phyloP scores from a whole-genome alignment of 495 filamentous ascomycete genomes.

The Geoglossum glabrum region DNA sequence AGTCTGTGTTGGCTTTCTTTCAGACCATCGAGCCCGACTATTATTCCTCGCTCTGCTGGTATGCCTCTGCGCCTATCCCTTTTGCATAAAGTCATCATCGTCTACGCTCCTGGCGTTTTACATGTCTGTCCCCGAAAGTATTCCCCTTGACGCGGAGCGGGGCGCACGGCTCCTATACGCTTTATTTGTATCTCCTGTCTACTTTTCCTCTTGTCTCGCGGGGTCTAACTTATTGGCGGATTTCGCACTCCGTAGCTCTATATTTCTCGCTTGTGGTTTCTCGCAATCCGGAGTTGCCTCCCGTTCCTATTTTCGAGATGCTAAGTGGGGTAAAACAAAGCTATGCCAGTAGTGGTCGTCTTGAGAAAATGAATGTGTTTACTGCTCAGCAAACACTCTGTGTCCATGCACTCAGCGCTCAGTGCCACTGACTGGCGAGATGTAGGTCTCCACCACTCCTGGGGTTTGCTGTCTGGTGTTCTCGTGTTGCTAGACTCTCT shows the following conservation, averaged over 20 bases:
- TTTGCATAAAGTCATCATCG: not conserved
- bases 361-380: not conserved
- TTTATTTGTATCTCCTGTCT: not conserved
- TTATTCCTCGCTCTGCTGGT: not conserved
- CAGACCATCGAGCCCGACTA: not conserved
- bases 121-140: not conserved
- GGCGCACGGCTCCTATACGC: not conserved
- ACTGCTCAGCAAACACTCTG: not conserved
- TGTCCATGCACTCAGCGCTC: not conserved
- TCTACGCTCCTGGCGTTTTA: not conserved
- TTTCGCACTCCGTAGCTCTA: not conserved
- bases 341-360: not conserved
- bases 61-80: not conserved
- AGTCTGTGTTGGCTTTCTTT: constrained; percentile 2
- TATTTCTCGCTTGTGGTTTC: not conserved
- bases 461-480: not conserved
- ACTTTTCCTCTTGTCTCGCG: not conserved
- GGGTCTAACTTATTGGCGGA: not conserved
- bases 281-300: not conserved
- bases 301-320: not conserved
- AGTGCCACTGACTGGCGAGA: not conserved
- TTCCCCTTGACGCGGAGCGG: not conserved
- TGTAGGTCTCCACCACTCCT: not conserved
- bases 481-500: not conserved
- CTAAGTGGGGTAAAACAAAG: not conserved